phyloP scores from a whole-genome alignment of 495 filamentous ascomycete genomes.

The Penicillium desertorum region DNA sequence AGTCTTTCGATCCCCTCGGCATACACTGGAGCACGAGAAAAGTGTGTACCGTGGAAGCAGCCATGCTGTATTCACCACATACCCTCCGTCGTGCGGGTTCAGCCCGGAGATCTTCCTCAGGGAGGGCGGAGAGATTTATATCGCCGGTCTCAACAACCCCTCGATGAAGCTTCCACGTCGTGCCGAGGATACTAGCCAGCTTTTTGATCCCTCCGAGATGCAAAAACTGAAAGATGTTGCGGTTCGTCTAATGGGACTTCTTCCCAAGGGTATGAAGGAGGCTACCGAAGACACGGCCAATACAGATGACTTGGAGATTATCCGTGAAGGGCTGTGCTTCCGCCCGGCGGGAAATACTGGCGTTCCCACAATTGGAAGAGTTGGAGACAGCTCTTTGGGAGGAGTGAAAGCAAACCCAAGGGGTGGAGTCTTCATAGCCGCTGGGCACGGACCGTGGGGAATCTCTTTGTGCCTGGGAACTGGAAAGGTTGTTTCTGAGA shows the following conservation, averaged over 20 bases:
- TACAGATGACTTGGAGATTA: slow-evolving; percentile 57
- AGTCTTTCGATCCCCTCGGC: slow-evolving; percentile 61
- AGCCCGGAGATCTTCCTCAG: slow-evolving; percentile 74
- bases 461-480: slow-evolving; percentile 63
- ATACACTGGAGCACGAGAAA: slow-evolving; percentile 31
- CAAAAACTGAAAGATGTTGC: slow-evolving; percentile 54
- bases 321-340: slow-evolving; percentile 69
- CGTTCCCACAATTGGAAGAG: slow-evolving; percentile 57
- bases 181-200: slow-evolving; percentile 46
- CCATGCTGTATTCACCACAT: slow-evolving; percentile 70
- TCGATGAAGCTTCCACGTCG: slow-evolving; percentile 57
- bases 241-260: slow-evolving; percentile 52
- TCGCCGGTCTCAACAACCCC: slow-evolving; percentile 69
- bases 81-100: slow-evolving; percentile 48
- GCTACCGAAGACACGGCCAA: slow-evolving; percentile 25
- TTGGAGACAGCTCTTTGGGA: slow-evolving; percentile 57
- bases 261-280: slow-evolving; percentile 17
- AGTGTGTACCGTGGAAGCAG: slow-evolving; percentile 43
- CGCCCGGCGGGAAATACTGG: slow-evolving; percentile 65
- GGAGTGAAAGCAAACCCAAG: slow-evolving; percentile 38
- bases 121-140: slow-evolving; percentile 63
- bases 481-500: slow-evolving; percentile 63
- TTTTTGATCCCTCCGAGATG: slow-evolving; percentile 47
- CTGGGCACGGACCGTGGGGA: slow-evolving; percentile 76
- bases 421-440: slow-evolving; percentile 68